These are phyloP conservation scores for Dryas octopetala DNA, from an alignment of 306 rosid species.

Conservation along the genomic window DNA sequence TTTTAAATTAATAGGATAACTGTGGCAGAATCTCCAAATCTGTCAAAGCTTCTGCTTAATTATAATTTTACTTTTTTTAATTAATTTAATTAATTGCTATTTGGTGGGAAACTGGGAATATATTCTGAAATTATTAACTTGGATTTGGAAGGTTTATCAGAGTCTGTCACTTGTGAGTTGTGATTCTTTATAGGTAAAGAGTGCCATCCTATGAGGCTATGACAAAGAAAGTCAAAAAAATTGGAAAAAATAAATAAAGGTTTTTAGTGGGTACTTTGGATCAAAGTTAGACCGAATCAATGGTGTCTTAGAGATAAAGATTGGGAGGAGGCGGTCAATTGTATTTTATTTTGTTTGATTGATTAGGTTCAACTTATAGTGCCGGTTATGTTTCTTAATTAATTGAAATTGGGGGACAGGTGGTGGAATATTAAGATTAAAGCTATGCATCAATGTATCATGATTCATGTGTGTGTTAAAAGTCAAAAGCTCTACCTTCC, in stretches of 20 bases:
- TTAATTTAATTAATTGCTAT: neutral
- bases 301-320: too few species aligned
- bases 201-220: neutral
- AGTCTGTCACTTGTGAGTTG: neutral
- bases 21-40: neutral
- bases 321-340: neutral
- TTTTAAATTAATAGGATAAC: neutral
- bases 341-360: too few species aligned
- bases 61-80: neutral
- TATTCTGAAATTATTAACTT: too few species aligned
- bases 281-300: too few species aligned
- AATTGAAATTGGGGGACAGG: neutral
- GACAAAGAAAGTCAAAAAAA: neutral
- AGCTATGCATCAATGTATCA: too few species aligned
- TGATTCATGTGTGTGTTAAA: neutral
- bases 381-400: neutral
- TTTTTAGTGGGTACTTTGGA: too few species aligned
- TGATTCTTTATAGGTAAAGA: neutral
- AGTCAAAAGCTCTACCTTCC: constrained; percentile 5
- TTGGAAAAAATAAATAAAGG: too few species aligned
- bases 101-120: too few species aligned
- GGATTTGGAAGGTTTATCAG: neutral
- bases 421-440: neutral
- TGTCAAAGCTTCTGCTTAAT: neutral
- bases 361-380: too few species aligned